Conservation (phyloP, 495 filamentous ascomycete species). For the Penicillium coprophilum region DNA sequence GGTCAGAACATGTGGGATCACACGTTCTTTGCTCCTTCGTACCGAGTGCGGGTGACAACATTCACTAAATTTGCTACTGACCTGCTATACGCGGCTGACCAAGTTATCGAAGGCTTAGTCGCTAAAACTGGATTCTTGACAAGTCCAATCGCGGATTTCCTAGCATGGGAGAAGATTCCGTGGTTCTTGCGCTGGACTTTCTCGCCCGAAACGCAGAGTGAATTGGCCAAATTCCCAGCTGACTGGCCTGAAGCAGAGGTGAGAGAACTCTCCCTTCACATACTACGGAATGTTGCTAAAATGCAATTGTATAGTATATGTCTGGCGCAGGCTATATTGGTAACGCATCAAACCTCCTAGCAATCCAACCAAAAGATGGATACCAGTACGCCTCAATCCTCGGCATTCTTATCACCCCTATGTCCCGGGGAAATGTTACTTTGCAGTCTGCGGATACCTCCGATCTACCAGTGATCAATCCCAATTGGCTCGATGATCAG, state of each 20-base stretch:
- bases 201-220: slow-evolving; percentile 16
- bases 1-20: slow-evolving; percentile 51
- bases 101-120: slow-evolving; percentile 13
- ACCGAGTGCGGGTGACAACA: slow-evolving; percentile 26
- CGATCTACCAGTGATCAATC: slow-evolving; percentile 54
- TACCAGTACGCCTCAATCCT: slow-evolving; percentile 48
- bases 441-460: slow-evolving; percentile 43
- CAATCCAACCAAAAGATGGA: slow-evolving; percentile 39
- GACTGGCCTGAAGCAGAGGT: slow-evolving; percentile 63
- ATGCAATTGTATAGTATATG: slow-evolving; percentile 32
- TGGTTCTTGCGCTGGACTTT: slow-evolving; percentile 24
- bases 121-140: slow-evolving; percentile 33
- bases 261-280: slow-evolving; percentile 17
- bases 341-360: slow-evolving; percentile 41
- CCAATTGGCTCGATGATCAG: slow-evolving; percentile 49
- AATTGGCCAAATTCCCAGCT: slow-evolving; percentile 38
- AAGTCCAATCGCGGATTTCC: slow-evolving; percentile 39
- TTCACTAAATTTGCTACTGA: slow-evolving; percentile 20
- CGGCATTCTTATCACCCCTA: slow-evolving; percentile 45
- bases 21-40: slow-evolving; percentile 25
- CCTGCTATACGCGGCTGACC: slow-evolving; percentile 11
- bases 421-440: slow-evolving; percentile 56
- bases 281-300: slow-evolving; percentile 5
- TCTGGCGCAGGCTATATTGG: slow-evolving; percentile 36
- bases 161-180: slow-evolving; percentile 55